Base-by-base conservation (phyloP, 805 yeast species). In the Kuraishia ogatae region DNA sequence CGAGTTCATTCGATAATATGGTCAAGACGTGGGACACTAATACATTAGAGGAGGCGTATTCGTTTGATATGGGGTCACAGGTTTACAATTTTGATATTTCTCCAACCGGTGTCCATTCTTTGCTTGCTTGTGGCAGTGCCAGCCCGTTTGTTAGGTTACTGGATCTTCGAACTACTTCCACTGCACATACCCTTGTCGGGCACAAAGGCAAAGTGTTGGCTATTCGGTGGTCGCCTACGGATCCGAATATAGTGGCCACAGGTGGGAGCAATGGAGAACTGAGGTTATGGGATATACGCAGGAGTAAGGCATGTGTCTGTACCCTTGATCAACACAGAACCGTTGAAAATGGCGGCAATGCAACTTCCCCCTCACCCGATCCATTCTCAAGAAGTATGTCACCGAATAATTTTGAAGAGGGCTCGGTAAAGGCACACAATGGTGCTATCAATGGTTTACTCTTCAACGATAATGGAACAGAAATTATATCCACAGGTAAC, bases 251-350 rank as follows among this genome's bases (percentile, higher is more conserved):
- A 2, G 71, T 92, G 1, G 91, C 92, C 0, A 78, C 90, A 2
- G 97, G 96, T 1, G 91, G 93, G 21, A 78, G 81, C 19, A 89
- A 86, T 61, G 97, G 97, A 0, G 84, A 84, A 50, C 84, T 87
- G 8, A 77, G 87, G 53, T 65, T 92, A 0, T 92, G 97, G 97
- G 98, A 92, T 65, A 78, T 90, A 11, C 71, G 98, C 51, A 71
- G 87, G 51, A 80, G 89, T 23, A 74, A 76, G 19, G 78, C 86
- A 39, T 85, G 89, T 62, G 67, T 89, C 23, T 76, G 83, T 50
- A 75, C 83, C 17, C 68, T 89, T 56, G 92, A 89, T 63, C 64
- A 64, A 51, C 60, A 39, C 55, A 62, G 58, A 57, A 54, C 52
- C 48, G 50, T 39, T 54, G 59, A 51, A 51, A 50, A 53, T 51